Evolutionary conservation across 2,329 filamentous ascomycete species (phyloP).

Genomic region (Arthroderma uncinatum): DNA sequence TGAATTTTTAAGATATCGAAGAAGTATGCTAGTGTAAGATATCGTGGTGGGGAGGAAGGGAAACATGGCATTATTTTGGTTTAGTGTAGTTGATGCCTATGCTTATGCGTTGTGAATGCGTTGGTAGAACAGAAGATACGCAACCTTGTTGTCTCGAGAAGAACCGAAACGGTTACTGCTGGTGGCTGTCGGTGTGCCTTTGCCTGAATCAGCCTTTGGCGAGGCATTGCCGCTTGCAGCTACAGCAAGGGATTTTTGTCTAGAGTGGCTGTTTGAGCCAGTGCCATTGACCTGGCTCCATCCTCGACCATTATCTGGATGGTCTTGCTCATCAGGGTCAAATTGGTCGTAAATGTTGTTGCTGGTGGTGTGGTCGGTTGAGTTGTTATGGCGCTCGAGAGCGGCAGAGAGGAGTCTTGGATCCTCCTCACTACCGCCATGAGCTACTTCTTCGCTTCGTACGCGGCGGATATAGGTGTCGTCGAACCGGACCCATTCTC

Average conservation of each 20-base stretch:
- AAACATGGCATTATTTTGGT: background rate
- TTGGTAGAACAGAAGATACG: conserved; percentile 94
- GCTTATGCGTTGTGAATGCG: conserved; percentile 39
- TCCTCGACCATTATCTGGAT: conserved; percentile 49
- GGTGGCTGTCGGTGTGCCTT: conserved; percentile 37
- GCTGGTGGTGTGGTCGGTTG: conserved; percentile 37
- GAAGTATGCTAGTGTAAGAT: background rate
- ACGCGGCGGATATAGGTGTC: conserved; percentile 84
- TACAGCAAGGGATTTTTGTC: conserved; percentile 56
- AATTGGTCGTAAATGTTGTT: conserved; percentile 64
- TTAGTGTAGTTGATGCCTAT: background rate
- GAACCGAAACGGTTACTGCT: conserved; percentile 41
- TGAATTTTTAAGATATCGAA: background rate
- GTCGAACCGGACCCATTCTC: conserved; percentile 91
- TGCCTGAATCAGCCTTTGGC: conserved; percentile 42
- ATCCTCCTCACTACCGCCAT: conserved; percentile 71
- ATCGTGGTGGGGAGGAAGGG: background rate
- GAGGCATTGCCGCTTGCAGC: conserved; percentile 51
- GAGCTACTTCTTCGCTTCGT: conserved; percentile 76
- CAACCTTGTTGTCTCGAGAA: conserved; percentile 87
- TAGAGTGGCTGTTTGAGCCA: conserved; percentile 31
- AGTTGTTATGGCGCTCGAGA: conserved; percentile 57
- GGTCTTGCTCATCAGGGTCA: conserved; percentile 54
- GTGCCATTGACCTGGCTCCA: conserved; percentile 80
- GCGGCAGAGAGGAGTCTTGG: conserved; percentile 55